A percentile compares a stretch with the other conserved stretches of the same genome.
Evolutionary conservation across 225 moss, liverwort and hornwort species (phyloP).

Genomic region (Physcomitrellopsis africana): DNA sequence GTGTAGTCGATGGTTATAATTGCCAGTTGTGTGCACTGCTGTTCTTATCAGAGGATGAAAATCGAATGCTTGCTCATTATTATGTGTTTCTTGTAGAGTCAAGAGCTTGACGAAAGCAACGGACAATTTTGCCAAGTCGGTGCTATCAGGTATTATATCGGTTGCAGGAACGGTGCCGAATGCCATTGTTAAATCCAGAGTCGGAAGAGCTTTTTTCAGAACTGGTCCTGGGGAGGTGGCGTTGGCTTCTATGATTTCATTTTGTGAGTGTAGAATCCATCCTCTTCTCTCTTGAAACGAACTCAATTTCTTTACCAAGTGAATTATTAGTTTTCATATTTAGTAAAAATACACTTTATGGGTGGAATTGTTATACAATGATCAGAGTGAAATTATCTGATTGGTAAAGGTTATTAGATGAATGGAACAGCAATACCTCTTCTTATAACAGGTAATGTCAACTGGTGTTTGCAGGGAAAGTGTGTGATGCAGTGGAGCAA

Average conservation of each 20-base stretch:
- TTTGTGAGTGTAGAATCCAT: constrained; percentile 25
- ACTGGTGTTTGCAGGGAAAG: constrained; percentile 47
- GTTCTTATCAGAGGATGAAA: not conserved
- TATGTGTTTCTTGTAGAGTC: constrained; percentile 43
- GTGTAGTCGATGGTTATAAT: not conserved
- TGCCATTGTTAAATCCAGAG: constrained; percentile 67
- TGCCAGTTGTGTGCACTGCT: not conserved
- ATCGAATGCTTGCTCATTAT: not conserved
- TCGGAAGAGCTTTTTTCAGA: constrained; percentile 72
- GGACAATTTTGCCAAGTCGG: constrained; percentile 65
- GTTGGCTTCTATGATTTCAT: constrained; percentile 39
- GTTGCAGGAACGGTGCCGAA: constrained; percentile 61
- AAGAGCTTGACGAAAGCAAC: constrained; percentile 64
- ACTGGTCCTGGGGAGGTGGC: constrained; percentile 51
- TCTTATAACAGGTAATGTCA: not conserved
- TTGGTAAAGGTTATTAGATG: not conserved
- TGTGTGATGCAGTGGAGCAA: constrained; percentile 84
- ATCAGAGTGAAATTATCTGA: not conserved
- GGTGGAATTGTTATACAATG: no score
- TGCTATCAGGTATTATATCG: constrained; percentile 65
- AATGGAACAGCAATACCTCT: not conserved
- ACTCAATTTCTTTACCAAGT: no score
- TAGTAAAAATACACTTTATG: no score
- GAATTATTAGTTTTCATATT: not conserved
- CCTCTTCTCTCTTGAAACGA: not conserved